Base-by-base conservation (phyloP, 2,329 filamentous ascomycete genomes). In the Bipolaris bicolor region DNA sequence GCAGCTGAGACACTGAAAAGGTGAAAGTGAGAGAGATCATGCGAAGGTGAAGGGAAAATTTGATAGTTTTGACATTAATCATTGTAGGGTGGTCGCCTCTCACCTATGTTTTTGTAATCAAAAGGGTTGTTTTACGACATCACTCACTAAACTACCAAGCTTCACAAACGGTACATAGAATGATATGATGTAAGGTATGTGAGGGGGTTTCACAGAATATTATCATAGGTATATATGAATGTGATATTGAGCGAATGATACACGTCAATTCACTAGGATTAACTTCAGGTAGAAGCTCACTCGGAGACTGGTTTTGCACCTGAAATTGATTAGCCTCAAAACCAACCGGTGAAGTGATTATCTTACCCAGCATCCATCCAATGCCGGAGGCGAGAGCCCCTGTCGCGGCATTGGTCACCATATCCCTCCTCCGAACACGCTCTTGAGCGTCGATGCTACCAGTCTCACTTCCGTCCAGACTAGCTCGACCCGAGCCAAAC, bases 361-460 rank as follows among this genome's bases (percentile, higher is more conserved):
- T 70, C 73, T 55, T 80, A 71, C 86, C 86, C 52, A 89, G 71
- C 55, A 88, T 83, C 86, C 86, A 89, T 7, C 86, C 86, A 66
- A 89, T 78, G 9, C 86, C 86, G 69, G 81, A 85, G 5, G 84
- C 85, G 65, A 88, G 72, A 7, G 84, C 85, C 5, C 84, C 85
- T 11, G 84, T 87, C 5, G 88, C 86, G 73, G 86, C 86, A 75
- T 82, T 88, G 57, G 85, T 85, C 46, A 88, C 84, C 76, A 88
- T 88, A 72, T 94, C 91, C 65, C 91, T 83, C 79, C 88, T 93
- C 66, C 90, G 83, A 36, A 85, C 80, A 55, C 81, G 77, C 47
- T 73, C 74, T 10, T 66, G 59, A 3, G 57, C 67, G 31, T 63
- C 64, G 18, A 77, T 58, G 62, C 77, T 69, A 50, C 74, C 73